A percentile compares a stretch with the other conserved stretches of the same genome.
Conservation (phyloP, 176 grass and related monocot genomes). For the Saccharum officinarum region DNA sequence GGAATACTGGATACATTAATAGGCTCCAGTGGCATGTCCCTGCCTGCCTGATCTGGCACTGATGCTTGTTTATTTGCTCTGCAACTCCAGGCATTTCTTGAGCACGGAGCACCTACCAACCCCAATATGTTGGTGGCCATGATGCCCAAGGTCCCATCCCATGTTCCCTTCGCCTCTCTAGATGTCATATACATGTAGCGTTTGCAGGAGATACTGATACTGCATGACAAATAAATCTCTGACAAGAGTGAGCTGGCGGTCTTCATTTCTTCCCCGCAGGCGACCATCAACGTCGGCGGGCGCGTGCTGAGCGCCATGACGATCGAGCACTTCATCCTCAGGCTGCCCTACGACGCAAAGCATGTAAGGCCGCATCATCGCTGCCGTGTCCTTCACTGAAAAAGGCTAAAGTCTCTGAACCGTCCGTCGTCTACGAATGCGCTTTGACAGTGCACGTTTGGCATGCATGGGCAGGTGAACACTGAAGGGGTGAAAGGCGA, state of each 20-base stretch:
- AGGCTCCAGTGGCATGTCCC: slow-evolving; percentile 4
- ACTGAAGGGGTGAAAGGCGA: slow-evolving; percentile 34
- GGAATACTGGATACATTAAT: slow-evolving; percentile 9
- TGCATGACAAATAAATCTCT: background rate
- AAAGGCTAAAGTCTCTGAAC: background rate
- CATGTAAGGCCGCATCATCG: slow-evolving; percentile 41
- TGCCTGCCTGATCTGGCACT: slow-evolving; percentile 13
- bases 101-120: slow-evolving; percentile 67
- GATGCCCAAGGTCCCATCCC: slow-evolving; percentile 65
- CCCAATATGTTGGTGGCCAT: slow-evolving; percentile 62
- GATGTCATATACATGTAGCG: background rate
- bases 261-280: slow-evolving; percentile 38
- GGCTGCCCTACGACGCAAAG: slow-evolving; percentile 59
- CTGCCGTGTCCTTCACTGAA: background rate
- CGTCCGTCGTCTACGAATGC: background rate
- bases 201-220: background rate
- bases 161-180: background rate
- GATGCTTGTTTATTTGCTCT: slow-evolving; percentile 28
- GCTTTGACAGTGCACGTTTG: background rate
- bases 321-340: slow-evolving; percentile 85
- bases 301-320: slow-evolving; percentile 79
- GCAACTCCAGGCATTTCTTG: slow-evolving; percentile 77
- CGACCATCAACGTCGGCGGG: slow-evolving; percentile 68
- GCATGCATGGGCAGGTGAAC: slow-evolving; percentile 31
- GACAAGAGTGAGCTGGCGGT: background rate